Percentiles rank a stretch among this genome's conserved stretches.
These are phyloP conservation scores for Suillus americanus DNA, from an alignment of 768 basidiomycete genomes.

Conservation along the genomic window DNA sequence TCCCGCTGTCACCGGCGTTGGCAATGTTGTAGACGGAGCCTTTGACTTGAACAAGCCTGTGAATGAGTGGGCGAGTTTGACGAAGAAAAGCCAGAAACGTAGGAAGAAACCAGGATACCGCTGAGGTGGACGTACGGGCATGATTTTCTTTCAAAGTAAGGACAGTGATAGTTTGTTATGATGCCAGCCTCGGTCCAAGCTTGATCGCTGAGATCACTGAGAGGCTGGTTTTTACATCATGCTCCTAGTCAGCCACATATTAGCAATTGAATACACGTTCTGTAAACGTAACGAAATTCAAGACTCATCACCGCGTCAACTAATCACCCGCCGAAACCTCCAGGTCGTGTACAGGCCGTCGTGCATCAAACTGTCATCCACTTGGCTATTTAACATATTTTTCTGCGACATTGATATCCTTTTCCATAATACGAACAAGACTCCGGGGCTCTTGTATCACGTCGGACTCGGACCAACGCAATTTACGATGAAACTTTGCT, in stretches of 20 bases:
- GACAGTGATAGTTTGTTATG: slow-evolving; percentile 5
- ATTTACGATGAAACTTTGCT: neutral
- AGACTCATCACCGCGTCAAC: neutral
- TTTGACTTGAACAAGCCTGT: slow-evolving; percentile 3
- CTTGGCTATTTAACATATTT: neutral
- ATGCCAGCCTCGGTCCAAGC: neutral
- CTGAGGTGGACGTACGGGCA: neutral
- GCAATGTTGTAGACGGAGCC: neutral
- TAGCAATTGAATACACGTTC: neutral
- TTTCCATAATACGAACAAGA: too few species aligned
- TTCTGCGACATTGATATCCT: neutral
- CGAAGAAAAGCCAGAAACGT: slow-evolving; percentile 7
- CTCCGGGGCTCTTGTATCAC: too few species aligned
- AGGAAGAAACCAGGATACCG: slow-evolving; percentile 1
- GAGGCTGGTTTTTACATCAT: slow-evolving; percentile 8
- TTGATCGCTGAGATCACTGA: neutral
- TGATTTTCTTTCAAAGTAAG: slow-evolving; percentile 1
- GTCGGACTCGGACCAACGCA: neutral
- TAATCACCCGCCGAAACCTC: neutral
- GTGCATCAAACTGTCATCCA: neutral
- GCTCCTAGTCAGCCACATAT: slow-evolving; percentile 1
- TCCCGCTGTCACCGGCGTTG: slow-evolving; percentile 4
- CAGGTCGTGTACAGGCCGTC: neutral
- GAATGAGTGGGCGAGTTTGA: slow-evolving; percentile 3
- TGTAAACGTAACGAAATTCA: neutral